Evolutionary conservation across 177 flowering plant species (phyloP), one percentile per base, ranked within the genome.

Genomic region (Tripterygium wilfordii): DNA sequence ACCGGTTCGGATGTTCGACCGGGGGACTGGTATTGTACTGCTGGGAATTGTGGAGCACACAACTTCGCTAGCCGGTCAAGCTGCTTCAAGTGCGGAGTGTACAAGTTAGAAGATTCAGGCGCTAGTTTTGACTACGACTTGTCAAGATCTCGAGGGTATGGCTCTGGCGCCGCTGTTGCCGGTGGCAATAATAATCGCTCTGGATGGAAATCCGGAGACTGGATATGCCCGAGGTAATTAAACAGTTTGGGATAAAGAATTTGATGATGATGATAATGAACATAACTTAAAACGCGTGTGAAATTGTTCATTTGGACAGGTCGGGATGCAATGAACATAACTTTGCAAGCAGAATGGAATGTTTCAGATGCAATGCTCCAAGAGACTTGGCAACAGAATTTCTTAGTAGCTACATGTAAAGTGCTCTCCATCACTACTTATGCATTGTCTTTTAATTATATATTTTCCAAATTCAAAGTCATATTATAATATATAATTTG

Each of bases 161-260:
- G 67, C n/a, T n/a, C n/a, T n/a, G n/a, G n/a, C n/a, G 56, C 68
- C 14, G 62, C 74, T 18, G 66, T 49, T 16, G 56, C 66, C 20
- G 60, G 70, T 18, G 47, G 65, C 20, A 52, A n/a, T n/a, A n/a
- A n/a, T n/a, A n/a, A 63, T 33, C 66, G 82, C 8, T 71, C 92
- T 33, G 80, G 78, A 0, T 89, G 94, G 95, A 89, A 82, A 55
- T 87, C 96, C 4, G 97, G 97, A n/a, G 97, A 90, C 60, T 87
- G 97, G 97, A 80, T 87, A 31, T 90, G 97, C 65, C 67, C 58
- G 63, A 80, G 96, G 97, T 85, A 40, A n/a, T n/a, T n/a, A n/a
- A n/a, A n/a, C n/a, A n/a, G n/a, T n/a, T n/a, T n/a, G n/a, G n/a
- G n/a, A n/a, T n/a, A n/a, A n/a, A n/a, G n/a, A n/a, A n/a, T n/a